A percentile compares a stretch with the other conserved stretches of the same genome.
These are phyloP conservation scores for Podospora fimiseda DNA, from an alignment of 495 filamentous ascomycete species.

Conservation along the genomic window DNA sequence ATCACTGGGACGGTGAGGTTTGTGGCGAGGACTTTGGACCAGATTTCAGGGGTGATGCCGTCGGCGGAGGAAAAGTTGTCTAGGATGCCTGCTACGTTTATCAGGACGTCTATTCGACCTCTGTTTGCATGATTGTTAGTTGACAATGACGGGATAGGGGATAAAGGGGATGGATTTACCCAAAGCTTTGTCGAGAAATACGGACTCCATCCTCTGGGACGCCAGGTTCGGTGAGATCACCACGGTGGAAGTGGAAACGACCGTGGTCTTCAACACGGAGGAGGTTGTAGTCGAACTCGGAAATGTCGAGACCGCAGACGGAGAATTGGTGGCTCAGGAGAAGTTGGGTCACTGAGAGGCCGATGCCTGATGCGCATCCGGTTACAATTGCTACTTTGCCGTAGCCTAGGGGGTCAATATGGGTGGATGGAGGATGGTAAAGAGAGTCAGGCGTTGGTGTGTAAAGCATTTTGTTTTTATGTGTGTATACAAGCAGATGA, in stretches of 20 bases:
- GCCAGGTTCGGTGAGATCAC: slow-evolving; percentile 22
- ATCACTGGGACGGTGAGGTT: slow-evolving; percentile 35
- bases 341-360: slow-evolving; percentile 32
- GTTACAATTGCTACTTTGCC: slow-evolving; percentile 35
- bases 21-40: slow-evolving; percentile 27
- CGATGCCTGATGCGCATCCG: slow-evolving; percentile 38
- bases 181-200: slow-evolving; percentile 23
- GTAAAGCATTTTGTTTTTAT: slow-evolving; percentile 21
- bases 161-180: slow-evolving; percentile 19
- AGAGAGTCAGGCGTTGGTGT: slow-evolving; percentile 17
- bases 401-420: slow-evolving; percentile 24
- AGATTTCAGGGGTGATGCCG: slow-evolving; percentile 24
- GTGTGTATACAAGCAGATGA: too few relatives aligned
- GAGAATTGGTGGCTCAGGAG: slow-evolving; percentile 33
- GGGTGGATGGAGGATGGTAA: slow-evolving; percentile 9
- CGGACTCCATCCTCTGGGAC: slow-evolving; percentile 28
- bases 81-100: slow-evolving; percentile 38
- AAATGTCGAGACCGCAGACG: slow-evolving; percentile 35
- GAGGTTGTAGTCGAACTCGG: slow-evolving; percentile 24
- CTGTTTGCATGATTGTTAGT: slow-evolving; percentile 2
- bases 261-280: slow-evolving; percentile 23
- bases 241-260: slow-evolving; percentile 30
- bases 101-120: slow-evolving; percentile 29
- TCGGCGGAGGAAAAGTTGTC: slow-evolving; percentile 33
- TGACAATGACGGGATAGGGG: background rate